Evolutionary conservation across 352 stramenopile genomes (phyloP).

Genomic region (Hyaloperonospora brassicae): DNA sequence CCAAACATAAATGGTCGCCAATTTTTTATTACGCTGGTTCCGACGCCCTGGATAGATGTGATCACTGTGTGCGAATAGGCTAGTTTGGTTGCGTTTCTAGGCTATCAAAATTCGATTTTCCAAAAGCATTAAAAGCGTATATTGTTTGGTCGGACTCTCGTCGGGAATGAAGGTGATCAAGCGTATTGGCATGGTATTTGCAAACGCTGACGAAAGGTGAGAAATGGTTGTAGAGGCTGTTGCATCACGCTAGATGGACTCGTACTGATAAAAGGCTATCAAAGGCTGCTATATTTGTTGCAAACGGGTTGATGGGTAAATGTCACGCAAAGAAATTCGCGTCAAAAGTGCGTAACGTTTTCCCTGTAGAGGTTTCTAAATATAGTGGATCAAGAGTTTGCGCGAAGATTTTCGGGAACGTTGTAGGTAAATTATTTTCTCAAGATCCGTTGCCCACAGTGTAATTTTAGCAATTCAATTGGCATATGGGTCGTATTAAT

Average conservation of each 20-base stretch:
- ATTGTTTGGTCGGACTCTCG: slow-evolving; percentile 88
- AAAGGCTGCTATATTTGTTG: slow-evolving; percentile 3
- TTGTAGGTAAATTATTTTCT: too few species aligned
- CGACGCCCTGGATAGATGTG: slow-evolving; percentile 84
- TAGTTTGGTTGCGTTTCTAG: not conserved
- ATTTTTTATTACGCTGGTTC: slow-evolving; percentile 92
- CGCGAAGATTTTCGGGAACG: too few species aligned
- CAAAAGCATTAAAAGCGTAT: slow-evolving; percentile 81
- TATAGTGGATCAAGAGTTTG: too few species aligned
- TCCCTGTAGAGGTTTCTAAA: slow-evolving; percentile 31
- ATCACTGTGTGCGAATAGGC: not conserved
- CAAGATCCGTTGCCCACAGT: too few species aligned
- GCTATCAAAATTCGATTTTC: not conserved
- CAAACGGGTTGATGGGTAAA: slow-evolving; percentile 17
- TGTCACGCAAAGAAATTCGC: slow-evolving; percentile 71
- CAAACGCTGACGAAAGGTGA: slow-evolving; percentile 79
- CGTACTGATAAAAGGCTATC: not conserved
- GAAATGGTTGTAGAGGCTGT: not conserved
- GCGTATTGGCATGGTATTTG: slow-evolving; percentile 85
- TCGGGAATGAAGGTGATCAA: slow-evolving; percentile 91
- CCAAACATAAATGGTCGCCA: slow-evolving; percentile 90
- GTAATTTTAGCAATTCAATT: too few species aligned
- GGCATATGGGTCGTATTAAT: too few species aligned
- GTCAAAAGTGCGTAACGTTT: slow-evolving; percentile 53
- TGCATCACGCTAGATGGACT: not conserved